A percentile compares a stretch with the other conserved stretches of the same genome.
Conservation (phyloP, 352 stramenopile genomes). For the Pythium aquatile region DNA sequence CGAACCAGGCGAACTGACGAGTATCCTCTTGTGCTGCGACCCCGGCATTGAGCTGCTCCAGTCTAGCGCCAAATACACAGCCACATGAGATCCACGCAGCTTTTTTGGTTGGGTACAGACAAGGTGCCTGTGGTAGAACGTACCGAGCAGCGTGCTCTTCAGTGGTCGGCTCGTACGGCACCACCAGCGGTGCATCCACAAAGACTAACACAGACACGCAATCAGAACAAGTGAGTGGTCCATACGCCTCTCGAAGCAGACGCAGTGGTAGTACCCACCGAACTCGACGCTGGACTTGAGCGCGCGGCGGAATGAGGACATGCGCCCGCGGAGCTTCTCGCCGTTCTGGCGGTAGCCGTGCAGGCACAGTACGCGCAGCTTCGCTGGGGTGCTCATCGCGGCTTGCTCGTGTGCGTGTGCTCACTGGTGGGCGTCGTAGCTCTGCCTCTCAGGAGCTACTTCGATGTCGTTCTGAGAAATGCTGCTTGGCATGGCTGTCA, state of each 20-base stretch:
- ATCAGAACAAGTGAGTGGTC: not conserved
- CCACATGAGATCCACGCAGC: not conserved
- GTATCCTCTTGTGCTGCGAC: constrained; percentile 33
- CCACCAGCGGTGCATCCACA: constrained; percentile 68
- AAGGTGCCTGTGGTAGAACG: not conserved
- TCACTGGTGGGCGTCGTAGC: not conserved
- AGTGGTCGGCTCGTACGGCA: constrained; percentile 66
- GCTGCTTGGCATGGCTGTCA: constrained; percentile 13
- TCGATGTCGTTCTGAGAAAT: constrained; percentile 24
- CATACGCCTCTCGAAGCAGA: not conserved
- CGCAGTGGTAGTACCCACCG: constrained; percentile 33
- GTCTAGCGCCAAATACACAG: not conserved
- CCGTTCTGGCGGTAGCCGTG: constrained; percentile 83
- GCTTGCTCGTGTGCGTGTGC: not conserved
- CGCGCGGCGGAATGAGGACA: constrained; percentile 62
- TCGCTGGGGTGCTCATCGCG: constrained; percentile 34
- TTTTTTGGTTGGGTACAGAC: not conserved
- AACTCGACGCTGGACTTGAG: constrained; percentile 85
- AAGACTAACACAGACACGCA: constrained; percentile 46
- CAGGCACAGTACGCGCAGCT: constrained; percentile 80
- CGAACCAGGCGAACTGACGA: constrained; percentile 75
- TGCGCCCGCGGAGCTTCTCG: constrained; percentile 67
- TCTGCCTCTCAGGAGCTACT: not conserved
- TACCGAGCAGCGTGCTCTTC: constrained; percentile 52
- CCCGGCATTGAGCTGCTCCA: constrained; percentile 14